phyloP scores from a whole-genome alignment of 495 filamentous ascomycete species.

The Durotheca rogersii region DNA sequence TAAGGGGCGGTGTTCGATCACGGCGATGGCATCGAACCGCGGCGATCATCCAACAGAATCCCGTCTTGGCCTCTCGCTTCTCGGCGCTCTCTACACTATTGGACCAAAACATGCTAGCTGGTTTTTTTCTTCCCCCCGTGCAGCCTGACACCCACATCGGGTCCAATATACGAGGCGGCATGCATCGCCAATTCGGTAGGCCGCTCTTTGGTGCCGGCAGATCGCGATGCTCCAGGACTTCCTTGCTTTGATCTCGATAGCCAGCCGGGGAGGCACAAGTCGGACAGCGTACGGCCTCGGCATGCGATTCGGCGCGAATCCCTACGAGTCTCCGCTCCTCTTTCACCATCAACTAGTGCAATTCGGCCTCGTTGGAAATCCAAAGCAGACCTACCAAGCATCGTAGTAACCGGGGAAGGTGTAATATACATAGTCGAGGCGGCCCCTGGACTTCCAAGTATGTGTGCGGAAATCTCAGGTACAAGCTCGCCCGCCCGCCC shows the following conservation, averaged over 20 bases:
- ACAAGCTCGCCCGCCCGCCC: background rate
- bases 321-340: background rate
- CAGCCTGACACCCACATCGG: slow-evolving; percentile 4
- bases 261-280: slow-evolving; percentile 5
- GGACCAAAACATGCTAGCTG: slow-evolving; percentile 11
- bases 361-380: too few species aligned
- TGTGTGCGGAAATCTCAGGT: too few species aligned
- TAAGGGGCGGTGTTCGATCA: slow-evolving; percentile 35
- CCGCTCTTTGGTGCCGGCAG: background rate
- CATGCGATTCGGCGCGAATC: background rate
- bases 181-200: slow-evolving; percentile 12
- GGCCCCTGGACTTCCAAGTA: too few species aligned
- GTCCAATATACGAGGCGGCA: slow-evolving; percentile 21
- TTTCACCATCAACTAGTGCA: too few species aligned
- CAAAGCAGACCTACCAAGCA: too few species aligned
- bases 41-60: slow-evolving; percentile 25
- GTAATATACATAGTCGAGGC: too few species aligned
- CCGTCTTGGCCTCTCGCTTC: slow-evolving; percentile 11
- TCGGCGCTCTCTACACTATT: slow-evolving; percentile 1
- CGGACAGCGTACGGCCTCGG: slow-evolving; percentile 7
- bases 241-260: background rate
- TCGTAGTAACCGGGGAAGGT: too few species aligned
- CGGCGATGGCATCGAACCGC: slow-evolving; percentile 10
- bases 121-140: slow-evolving; percentile 6
- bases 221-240: slow-evolving; percentile 3